Evolutionary conservation across 495 filamentous ascomycete species (phyloP).

Genomic region (Penicillium simplicissimum): DNA sequence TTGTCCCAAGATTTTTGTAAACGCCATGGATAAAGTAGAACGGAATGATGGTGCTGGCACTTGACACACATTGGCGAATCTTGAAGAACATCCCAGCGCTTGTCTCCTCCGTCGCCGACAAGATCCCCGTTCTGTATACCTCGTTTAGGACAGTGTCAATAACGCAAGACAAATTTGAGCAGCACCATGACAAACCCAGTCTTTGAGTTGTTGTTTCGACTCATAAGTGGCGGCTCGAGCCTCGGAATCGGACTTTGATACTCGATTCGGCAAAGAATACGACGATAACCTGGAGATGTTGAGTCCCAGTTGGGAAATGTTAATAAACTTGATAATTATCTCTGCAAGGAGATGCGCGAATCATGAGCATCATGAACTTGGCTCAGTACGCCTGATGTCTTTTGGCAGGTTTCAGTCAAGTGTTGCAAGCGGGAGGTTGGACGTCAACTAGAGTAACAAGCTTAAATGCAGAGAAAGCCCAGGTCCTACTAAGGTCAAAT

Average conservation of each 20-base stretch:
- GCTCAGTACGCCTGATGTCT: no score
- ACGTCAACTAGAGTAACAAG: no score
- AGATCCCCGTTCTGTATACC: not conserved
- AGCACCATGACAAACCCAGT: not conserved
- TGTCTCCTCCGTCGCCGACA: not conserved
- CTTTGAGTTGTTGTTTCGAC: not conserved
- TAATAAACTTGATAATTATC: not conserved
- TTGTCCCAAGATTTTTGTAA: conserved; percentile 31
- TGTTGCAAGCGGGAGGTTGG: not conserved
- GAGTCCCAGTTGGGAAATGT: not conserved
- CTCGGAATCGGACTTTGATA: not conserved
- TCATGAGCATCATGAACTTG: not conserved
- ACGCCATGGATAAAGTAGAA: conserved; percentile 21
- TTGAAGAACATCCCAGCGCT: conserved; percentile 18
- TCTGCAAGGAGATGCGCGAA: not conserved
- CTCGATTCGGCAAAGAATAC: not conserved
- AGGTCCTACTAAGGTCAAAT: no score
- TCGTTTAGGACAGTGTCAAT: conserved; percentile 9
- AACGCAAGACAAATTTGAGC: not conserved
- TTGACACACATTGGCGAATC: conserved; percentile 21
- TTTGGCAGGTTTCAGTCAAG: not conserved
- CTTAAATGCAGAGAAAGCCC: no score
- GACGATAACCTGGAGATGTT: not conserved
- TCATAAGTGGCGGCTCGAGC: not conserved
- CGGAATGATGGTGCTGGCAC: conserved; percentile 13